Base-by-base conservation (phyloP, 805 yeast species). In the Metschnikowia matae region DNA sequence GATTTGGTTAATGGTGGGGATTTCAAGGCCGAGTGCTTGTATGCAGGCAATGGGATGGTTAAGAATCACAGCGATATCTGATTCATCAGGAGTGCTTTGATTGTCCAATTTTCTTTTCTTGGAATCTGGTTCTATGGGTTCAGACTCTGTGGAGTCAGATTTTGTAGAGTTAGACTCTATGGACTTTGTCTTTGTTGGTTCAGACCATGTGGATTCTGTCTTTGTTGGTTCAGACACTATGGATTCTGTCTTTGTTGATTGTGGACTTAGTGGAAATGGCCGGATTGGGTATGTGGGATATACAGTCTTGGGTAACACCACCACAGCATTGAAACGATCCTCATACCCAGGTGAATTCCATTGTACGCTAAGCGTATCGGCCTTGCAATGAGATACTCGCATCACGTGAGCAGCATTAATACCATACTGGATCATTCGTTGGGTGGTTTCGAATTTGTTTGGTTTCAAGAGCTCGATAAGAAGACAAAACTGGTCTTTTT, bases 401-500 rank as follows among this genome's bases (percentile, higher is more conserved):
- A 51, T 55, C 4, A 62, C 20, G 17, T 53, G 46, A 26, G 63
- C 47, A 6, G 55, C 17, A 42, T 48, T 49, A 10, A 67, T 43
- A 1, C 73, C 73, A 48, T 53, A 59, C 26, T 57, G 49, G 18
- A 58, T 54, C 33, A 63, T 47, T 5, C 70, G 52, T 4, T 31
- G 26, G 21, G 50, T 52, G 18, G 56, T 61, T 1, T 66, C 62
- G 32, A 50, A 59, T 37, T 58, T 61, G 44, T 62, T 63, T 0
- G 72, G 71, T 46, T 61, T 62, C 10, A 61, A 56, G 11, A 69
- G 45, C 34, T 64, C 67, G 14, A 67, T 11, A 15, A 67, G 49
- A 3, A 57, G 55, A 3, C 67, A 44, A 13, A 34, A 23, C 17
- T 48, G 54, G 3, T 44, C 56, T 2, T 26, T 6, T 1, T 15